Evolutionary conservation across 1,139 yeast species (phyloP), one percentile per base, ranked within the genome.

Genomic region (Geotrichum fermentans): DNA sequence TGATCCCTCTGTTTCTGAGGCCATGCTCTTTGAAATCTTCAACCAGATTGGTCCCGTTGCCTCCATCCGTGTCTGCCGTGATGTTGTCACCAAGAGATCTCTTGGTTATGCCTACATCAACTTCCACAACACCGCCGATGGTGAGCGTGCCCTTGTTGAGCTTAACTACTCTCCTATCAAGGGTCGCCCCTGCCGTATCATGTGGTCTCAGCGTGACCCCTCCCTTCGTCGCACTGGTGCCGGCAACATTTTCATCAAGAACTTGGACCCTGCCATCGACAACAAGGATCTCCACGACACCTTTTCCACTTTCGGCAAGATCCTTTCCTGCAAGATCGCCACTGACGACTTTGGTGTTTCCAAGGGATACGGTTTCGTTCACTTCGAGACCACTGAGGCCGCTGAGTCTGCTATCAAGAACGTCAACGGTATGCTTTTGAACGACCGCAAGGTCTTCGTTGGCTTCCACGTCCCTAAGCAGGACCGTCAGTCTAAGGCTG

Each of bases 131-230:
- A 73, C 79, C 60, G 85, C 78, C 58, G 97, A 94, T 68, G 98
- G 96, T 66, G 92, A 85, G 74, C 83, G 79, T 67, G 98, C 99
- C 58, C 78, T 92, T 70, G 96, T 89, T 68, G 95, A 89, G 73
- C 80, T 94, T 73, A 94, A 92, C 86, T 92, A 92, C 77, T 74
- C 89, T 56, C 82, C 82, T 65, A 82, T 92, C 73, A 92, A 90
- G 73, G 97, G 97, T 67, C 89, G 86, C 68, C 92, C 97, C 64
- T 89, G 97, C 75, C 90, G 99, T 74, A 92, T 92, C 76, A 94
- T 94, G 98, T 90, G 97, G 97, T 89, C 97, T 60, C 98, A 94
- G 78, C 88, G 98, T 75, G 97, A 92, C 71, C 98, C 98, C 58
- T 80, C 96, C 58, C 73, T 83, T 64, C 87, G 98, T 79, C 88